phyloP scores from a whole-genome alignment of 2,329 filamentous ascomycete species.

The Didymella pinodella region DNA sequence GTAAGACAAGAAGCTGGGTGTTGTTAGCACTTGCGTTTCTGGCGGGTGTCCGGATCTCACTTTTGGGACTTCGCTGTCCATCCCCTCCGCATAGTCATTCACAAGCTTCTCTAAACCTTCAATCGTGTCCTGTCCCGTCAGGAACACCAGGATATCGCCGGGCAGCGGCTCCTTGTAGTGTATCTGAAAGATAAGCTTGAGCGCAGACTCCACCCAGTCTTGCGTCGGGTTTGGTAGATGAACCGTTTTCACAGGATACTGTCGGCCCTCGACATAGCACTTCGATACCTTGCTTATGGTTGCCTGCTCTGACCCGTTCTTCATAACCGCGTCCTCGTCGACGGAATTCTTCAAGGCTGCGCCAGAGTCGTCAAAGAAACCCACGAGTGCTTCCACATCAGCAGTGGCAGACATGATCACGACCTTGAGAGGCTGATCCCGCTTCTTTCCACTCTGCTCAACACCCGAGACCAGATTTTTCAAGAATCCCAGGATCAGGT shows the following conservation, averaged over 20 bases:
- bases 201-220: conserved; percentile 81
- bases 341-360: conserved; percentile 23
- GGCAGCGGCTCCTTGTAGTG: conserved; percentile 89
- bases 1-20: conserved; percentile 68
- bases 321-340: conserved; percentile 6
- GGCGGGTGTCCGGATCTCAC: conserved; percentile 44
- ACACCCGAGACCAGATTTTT: conserved; percentile 74
- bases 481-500: conserved; percentile 87
- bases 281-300: conserved; percentile 48
- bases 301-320: not conserved
- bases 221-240: conserved; percentile 78
- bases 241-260: conserved; percentile 81
- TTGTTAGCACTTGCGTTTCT: conserved; percentile 1
- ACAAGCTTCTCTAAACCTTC: conserved; percentile 81
- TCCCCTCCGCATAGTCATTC: conserved; percentile 76
- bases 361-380: conserved; percentile 70
- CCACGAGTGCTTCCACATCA: conserved; percentile 78
- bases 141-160: conserved; percentile 90
- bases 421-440: conserved; percentile 73
- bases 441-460: conserved; percentile 70
- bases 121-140: conserved; percentile 93
- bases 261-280: conserved; percentile 82
- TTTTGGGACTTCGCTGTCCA: conserved; percentile 78
- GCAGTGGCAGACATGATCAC: conserved; percentile 98
- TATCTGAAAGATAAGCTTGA: conserved; percentile 84